Base-by-base conservation (phyloP, 768 basidiomycete species). In the Lentinula sp. region DNA sequence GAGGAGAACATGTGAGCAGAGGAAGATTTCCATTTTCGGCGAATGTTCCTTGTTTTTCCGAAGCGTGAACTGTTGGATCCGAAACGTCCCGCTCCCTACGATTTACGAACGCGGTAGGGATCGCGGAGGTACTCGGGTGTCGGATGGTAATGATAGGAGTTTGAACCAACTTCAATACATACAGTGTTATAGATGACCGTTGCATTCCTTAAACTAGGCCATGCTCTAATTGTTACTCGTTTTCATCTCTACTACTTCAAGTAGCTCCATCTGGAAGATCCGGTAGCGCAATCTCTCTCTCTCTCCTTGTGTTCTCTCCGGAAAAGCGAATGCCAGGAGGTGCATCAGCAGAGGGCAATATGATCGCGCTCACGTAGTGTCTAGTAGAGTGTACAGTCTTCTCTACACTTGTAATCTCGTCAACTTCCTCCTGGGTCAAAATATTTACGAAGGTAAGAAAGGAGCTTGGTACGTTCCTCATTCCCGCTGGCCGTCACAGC, bases 281-380 rank as follows among this genome's bases (percentile, higher is more conserved):
- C 1, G 73, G 73, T 9, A 73, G 54, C 10, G 73, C 70, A 63
- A 75, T 75, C 46, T 73, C 70, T 9, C 1, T 23, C 23, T 28
- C 68, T 64, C 62, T 74, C 70, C 73, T 74, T 75, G 59, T 77
- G 73, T 58, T 70, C 73, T 1, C 64, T 72, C 74, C 74, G 57
- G 2, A 52, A n/a, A 23, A 28, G 10, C 32, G 54, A 46, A 28
- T 4, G 28, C 0, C 28, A 28, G 3, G 28, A 4, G 28, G 28
- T 28, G 3, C 28, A 28, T 28, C 28, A 28, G 28, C 28, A 28
- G 35, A 15, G 35, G 18, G 10, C 5, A 13, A 16, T 8, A 15
- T 11, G 8, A 23, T 5, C 13, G 4, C 10, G 70, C 73, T 31
- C 62, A 75, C 73, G 65, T 73, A 75, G 63, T 70, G 54, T 42